A percentile compares a stretch with the other conserved stretches of the same genome.
These are phyloP conservation scores for Solanum commersonii DNA, from an alignment of 257 asterid species.

Conservation along the genomic window DNA sequence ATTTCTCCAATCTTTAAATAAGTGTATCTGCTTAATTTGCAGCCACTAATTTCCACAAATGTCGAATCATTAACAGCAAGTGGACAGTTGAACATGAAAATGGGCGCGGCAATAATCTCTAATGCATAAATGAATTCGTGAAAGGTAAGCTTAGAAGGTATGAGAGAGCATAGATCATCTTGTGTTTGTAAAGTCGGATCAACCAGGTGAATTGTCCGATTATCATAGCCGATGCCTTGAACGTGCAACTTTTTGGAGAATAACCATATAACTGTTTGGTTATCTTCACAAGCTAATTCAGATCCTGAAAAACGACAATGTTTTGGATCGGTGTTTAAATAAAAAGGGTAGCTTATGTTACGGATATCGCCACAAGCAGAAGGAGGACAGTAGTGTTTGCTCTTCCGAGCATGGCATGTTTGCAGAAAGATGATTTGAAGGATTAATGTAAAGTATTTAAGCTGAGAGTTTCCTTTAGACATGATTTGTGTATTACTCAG, in stretches of 20 bases:
- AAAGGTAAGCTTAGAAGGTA: neutral
- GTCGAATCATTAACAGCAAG: neutral
- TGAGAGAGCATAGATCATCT: neutral
- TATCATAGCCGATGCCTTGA: neutral
- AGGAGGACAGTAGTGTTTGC: no score
- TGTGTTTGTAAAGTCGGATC: neutral
- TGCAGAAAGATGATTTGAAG: no score
- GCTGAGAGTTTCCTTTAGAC: no score
- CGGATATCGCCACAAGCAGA: no score
- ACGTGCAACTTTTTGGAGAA: neutral
- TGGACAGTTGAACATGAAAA: constrained; percentile 9
- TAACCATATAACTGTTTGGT: neutral
- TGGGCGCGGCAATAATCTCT: no score
- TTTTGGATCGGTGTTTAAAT: no score
- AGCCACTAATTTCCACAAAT: neutral
- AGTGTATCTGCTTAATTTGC: neutral
- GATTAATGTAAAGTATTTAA: no score
- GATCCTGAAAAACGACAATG: no score
- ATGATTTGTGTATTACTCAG: no score
- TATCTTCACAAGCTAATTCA: neutral
- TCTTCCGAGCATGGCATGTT: no score
- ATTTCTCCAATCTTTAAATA: constrained; percentile 9
- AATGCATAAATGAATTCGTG: no score
- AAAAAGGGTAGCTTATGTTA: no score
- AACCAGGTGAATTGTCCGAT: neutral